phyloP scores from a whole-genome alignment of 1,284 basidiomycete species.

The Schizophyllum commune region DNA sequence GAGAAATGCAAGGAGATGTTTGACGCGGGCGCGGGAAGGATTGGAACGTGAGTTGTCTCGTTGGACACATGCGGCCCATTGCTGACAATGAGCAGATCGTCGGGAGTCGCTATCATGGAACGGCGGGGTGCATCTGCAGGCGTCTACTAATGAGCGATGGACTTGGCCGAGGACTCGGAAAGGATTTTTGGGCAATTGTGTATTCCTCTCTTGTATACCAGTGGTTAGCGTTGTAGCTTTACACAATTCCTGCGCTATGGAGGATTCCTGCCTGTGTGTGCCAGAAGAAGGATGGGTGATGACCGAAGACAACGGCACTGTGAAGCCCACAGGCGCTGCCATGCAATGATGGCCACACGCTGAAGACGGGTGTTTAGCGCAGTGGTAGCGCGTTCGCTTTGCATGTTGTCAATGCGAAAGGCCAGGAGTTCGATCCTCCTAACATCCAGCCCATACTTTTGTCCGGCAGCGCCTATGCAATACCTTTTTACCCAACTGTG shows the following conservation, averaged over 20 bases:
- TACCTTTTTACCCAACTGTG: too few species aligned
- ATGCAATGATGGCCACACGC: too few species aligned
- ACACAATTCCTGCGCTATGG: too few species aligned
- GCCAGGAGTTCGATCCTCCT: neutral
- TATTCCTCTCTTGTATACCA: too few species aligned
- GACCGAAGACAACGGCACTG: too few species aligned
- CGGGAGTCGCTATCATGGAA: constrained; percentile 21
- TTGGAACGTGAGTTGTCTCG: constrained; percentile 35
- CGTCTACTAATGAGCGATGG: neutral
- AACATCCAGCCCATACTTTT: too few species aligned
- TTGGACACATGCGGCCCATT: neutral
- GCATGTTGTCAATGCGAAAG: neutral
- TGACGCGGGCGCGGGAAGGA: constrained; percentile 37
- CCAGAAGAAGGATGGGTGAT: too few species aligned
- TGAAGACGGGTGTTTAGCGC: neutral
- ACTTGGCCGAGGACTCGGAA: neutral
- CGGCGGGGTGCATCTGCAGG: neutral
- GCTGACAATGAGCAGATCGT: constrained; percentile 10
- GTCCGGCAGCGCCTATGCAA: too few species aligned
- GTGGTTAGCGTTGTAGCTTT: too few species aligned
- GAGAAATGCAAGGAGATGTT: constrained; percentile 38
- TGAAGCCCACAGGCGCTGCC: too few species aligned
- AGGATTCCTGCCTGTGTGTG: too few species aligned
- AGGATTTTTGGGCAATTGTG: too few species aligned
- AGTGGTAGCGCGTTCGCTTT: neutral